phyloP scores from a whole-genome alignment of 2,329 filamentous ascomycete species.

The Lasiodiplodia hormozganensis region DNA sequence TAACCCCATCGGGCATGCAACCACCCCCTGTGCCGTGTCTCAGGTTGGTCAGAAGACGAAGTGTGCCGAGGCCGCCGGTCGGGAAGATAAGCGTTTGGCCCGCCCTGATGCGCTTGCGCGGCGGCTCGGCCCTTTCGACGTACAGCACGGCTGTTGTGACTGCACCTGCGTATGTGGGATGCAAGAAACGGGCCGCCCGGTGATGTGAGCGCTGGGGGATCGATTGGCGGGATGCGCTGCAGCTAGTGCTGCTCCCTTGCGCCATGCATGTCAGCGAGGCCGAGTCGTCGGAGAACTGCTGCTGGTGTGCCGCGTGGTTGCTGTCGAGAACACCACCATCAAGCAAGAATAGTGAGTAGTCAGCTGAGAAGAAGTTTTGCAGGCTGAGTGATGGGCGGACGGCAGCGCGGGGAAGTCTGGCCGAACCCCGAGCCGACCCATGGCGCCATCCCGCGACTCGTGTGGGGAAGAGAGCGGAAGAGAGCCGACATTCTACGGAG shows the following conservation, averaged over 20 bases:
- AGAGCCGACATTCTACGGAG: no score
- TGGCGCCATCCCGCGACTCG: no score
- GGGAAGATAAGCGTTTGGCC: neutral
- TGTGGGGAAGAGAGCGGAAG: no score
- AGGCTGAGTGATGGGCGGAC: no score
- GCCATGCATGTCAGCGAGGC: neutral
- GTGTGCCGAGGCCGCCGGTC: neutral
- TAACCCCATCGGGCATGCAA: neutral
- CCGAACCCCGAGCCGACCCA: no score
- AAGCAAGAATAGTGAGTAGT: no score
- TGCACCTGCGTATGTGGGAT: slow-evolving; percentile 13
- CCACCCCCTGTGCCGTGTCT: neutral
- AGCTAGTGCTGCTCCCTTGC: neutral
- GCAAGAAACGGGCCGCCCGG: neutral
- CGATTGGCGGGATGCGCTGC: neutral
- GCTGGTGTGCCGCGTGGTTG: no score
- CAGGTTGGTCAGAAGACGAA: slow-evolving; percentile 14
- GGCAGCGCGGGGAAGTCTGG: no score
- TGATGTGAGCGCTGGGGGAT: no score
- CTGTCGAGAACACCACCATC: no score
- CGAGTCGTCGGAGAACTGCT: no score
- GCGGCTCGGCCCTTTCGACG: slow-evolving; percentile 19
- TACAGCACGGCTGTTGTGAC: slow-evolving; percentile 5
- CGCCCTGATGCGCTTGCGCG: neutral
- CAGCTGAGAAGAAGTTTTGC: no score